A percentile compares a stretch with the other conserved stretches of the same genome.
Conservation (phyloP, 768 basidiomycete species). For the Harrya chromipes region DNA sequence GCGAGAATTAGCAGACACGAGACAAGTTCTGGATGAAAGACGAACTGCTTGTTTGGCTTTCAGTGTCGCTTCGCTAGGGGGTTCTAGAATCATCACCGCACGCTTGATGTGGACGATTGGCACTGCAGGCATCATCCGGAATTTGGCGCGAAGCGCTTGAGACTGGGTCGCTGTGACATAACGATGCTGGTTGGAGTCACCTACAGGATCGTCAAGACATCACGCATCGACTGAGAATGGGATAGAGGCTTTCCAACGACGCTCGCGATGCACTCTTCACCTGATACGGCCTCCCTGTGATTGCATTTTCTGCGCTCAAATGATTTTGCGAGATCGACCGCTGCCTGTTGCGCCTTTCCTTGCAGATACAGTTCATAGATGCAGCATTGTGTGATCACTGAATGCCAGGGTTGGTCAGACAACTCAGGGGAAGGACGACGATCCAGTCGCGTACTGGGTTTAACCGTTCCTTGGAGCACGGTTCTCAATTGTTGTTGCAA, state of each 20-base stretch:
- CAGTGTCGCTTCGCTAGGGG: slow-evolving; percentile 78
- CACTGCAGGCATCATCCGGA: slow-evolving; percentile 77
- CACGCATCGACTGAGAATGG: not conserved
- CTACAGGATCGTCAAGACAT: slow-evolving; percentile 35
- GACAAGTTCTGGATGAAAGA: not conserved
- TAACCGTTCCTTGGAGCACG: slow-evolving; percentile 84
- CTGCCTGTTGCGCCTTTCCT: slow-evolving; percentile 67
- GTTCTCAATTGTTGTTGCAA: slow-evolving; percentile 68
- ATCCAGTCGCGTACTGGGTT: slow-evolving; percentile 69
- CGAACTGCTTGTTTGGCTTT: slow-evolving; percentile 60
- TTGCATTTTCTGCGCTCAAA: slow-evolving; percentile 96
- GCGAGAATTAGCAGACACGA: not conserved
- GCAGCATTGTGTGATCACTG: slow-evolving; percentile 99
- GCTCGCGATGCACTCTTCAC: slow-evolving; percentile 76
- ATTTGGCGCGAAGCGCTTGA: slow-evolving; percentile 58
- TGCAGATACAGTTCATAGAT: slow-evolving; percentile 91
- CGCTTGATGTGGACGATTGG: slow-evolving; percentile 92
- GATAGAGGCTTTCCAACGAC: slow-evolving; percentile 61
- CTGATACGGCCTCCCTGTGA: slow-evolving; percentile 82
- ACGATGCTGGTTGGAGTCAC: slow-evolving; percentile 84
- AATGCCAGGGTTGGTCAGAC: slow-evolving; percentile 41
- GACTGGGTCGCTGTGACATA: slow-evolving; percentile 90
- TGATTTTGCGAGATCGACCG: slow-evolving; percentile 85
- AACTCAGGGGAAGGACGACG: slow-evolving; percentile 6
- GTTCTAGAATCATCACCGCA: slow-evolving; percentile 90